Conservation (phyloP, 139 green algal species). For the Microglena sp. region DNA sequence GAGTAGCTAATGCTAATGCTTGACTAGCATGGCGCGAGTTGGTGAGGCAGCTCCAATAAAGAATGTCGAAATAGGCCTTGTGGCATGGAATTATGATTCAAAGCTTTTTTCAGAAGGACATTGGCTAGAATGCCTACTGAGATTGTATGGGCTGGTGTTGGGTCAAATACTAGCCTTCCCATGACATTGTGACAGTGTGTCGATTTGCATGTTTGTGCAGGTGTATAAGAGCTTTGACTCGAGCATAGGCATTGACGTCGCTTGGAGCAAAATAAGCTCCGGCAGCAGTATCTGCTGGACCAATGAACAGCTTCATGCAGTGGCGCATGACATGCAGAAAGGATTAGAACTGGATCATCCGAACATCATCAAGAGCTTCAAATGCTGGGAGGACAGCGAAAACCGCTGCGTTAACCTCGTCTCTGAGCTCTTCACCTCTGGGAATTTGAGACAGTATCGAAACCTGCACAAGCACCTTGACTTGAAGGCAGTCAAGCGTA, state of each 20-base stretch:
- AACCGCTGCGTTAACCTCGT: constrained; percentile 78
- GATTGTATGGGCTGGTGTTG: no score
- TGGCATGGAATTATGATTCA: neutral
- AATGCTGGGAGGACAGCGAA: constrained; percentile 63
- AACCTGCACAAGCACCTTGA: constrained; percentile 72
- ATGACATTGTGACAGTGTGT: no score
- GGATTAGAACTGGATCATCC: constrained; percentile 74
- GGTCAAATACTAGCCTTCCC: no score
- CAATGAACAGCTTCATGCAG: constrained; percentile 51
- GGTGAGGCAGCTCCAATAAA: no score
- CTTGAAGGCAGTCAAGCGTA: constrained; percentile 81
- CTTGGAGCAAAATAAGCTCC: constrained; percentile 76
- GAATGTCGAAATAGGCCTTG: no score
- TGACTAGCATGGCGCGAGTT: no score
- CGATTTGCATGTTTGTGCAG: no score
- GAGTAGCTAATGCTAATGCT: no score
- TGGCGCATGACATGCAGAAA: constrained; percentile 65
- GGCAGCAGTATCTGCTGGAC: no score
- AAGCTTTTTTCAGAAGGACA: no score
- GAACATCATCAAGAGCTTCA: constrained; percentile 80
- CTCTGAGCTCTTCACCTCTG: constrained; percentile 85
- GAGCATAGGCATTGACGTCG: constrained; percentile 76
- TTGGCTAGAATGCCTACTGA: no score
- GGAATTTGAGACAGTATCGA: constrained; percentile 78
- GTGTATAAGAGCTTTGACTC: constrained; percentile 31